Conservation (phyloP, 768 basidiomycete genomes). For the Kwoniella sp. region DNA sequence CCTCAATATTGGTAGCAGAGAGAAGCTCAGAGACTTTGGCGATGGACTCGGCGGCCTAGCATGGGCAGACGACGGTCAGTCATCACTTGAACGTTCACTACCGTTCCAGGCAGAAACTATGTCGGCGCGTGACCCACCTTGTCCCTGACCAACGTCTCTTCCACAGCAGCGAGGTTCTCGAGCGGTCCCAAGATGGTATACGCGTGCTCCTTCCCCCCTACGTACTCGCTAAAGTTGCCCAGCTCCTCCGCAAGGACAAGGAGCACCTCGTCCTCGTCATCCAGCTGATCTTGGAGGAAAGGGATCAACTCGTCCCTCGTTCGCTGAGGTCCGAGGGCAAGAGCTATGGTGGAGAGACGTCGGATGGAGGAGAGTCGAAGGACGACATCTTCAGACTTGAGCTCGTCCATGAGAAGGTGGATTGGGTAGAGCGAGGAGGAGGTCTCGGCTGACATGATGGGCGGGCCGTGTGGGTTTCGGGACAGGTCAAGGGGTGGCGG, state of each 20-base stretch:
- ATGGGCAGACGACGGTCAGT: too few species aligned
- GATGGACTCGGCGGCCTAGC: constrained; percentile 95
- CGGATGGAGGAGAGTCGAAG: constrained; percentile 93
- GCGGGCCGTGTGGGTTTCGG: too few species aligned
- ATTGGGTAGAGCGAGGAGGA: constrained; percentile 67
- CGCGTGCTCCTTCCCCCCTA: constrained; percentile 81
- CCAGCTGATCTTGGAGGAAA: constrained; percentile 97
- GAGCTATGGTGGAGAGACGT: constrained; percentile 93
- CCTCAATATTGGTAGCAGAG: constrained; percentile 74
- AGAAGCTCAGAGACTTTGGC: constrained; percentile 78
- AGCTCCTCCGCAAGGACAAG: constrained; percentile 93
- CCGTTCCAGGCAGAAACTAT: too few species aligned
- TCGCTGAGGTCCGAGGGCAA: constrained; percentile 91
- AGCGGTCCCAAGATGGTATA: constrained; percentile 84
- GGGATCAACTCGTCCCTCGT: constrained; percentile 92
- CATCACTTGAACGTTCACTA: too few species aligned
- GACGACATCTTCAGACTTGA: constrained; percentile 95
- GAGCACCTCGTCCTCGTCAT: constrained; percentile 97
- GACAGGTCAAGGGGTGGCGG: not conserved
- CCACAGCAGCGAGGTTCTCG: constrained; percentile 91
- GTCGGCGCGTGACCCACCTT: constrained; percentile 75
- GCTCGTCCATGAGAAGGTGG: constrained; percentile 95
- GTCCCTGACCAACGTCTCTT: constrained; percentile 95
- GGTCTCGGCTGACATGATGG: constrained; percentile 21
- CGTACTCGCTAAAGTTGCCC: constrained; percentile 88